A percentile compares a stretch with the other conserved stretches of the same genome.
Conservation (phyloP, 2,329 filamentous ascomycete species). For the Lachnellula subtilissima region DNA sequence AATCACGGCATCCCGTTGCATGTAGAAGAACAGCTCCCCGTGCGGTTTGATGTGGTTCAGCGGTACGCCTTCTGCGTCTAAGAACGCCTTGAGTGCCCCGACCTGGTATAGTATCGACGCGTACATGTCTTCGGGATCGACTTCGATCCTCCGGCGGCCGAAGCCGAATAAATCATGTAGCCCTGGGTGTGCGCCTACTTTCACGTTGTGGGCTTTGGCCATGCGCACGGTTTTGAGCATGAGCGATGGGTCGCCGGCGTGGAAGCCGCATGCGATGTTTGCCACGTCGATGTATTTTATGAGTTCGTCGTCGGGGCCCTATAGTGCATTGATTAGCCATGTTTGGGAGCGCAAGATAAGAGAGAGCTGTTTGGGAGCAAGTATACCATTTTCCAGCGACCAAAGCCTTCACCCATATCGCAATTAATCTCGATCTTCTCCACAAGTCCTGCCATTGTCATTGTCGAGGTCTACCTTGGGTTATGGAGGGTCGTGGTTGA, state of each 20-base stretch:
- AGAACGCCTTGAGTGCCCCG: conserved; percentile 1
- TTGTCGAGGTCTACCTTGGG: too few relatives aligned
- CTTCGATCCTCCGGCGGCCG: conserved; percentile 2
- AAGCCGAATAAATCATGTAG: conserved; percentile 36
- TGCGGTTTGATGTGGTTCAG: conserved; percentile 8
- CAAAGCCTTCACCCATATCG: conserved; percentile 50
- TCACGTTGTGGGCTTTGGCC: conserved; percentile 53
- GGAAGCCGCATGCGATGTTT: conserved; percentile 58
- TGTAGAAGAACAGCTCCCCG: conserved; percentile 5
- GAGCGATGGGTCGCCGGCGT: conserved; percentile 57
- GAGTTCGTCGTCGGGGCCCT: conserved; percentile 55
- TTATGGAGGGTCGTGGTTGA: too few relatives aligned
- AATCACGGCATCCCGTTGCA: conserved; percentile 7
- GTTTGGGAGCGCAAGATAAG: not conserved
- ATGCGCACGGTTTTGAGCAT: conserved; percentile 56
- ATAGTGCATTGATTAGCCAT: conserved; percentile 10
- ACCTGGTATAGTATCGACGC: conserved; percentile 8
- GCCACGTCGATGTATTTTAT: conserved; percentile 58
- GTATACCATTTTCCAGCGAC: conserved; percentile 36
- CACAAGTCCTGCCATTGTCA: conserved; percentile 3
- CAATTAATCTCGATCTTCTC: conserved; percentile 41
- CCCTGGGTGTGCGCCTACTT: conserved; percentile 58
- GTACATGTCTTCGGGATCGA: conserved; percentile 4
- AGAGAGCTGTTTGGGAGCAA: not conserved
- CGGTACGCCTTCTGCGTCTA: conserved; percentile 1